Base-by-base conservation (phyloP, 78 protist genomes). In the Tieghemostelium lacteum region DNA sequence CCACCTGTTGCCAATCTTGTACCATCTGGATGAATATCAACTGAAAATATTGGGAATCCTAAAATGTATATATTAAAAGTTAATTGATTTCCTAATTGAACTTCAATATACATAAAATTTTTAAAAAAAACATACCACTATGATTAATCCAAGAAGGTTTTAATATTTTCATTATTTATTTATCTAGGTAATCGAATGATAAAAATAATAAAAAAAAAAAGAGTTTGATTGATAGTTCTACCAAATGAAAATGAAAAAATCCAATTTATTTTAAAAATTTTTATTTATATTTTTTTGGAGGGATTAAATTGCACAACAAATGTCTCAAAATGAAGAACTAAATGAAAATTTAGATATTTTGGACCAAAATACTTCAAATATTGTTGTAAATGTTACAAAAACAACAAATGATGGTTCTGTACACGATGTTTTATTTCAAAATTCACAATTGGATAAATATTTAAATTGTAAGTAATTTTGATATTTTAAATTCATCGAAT, bases 1-100 rank as follows among this genome's bases (percentile, higher is more conserved):
- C 96, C 96, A 7, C 89, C 91, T 14, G 96, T 93, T 28, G 88
- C 96, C 17, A 93, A 66, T 29, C 93, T 87, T 24, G 60, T 74
- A 0, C 96, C 94, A 40, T 87, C 96, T 24, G 96, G 96, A 60
- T 93, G 96, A 37, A 86, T 39, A 77, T 93, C 87, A 58, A 85
- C 26, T 37, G 94, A 87, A 24, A 52, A 73, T 54, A 93, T 93
- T 29, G 96, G 57, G 28, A 73, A 58, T 1, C 92, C 93, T 54
- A 50, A 42, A 39, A 8, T 64, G 36, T 36, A 37, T 24, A 24
- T 55, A 63, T n/a, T 57, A 58, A 10, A 75, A 60, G 45, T 60
- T 63, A 3, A 3, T 8, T 20, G 85, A 50, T 37, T 75, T 75
- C 6, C 10, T 12, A 12, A 12, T 62, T 45, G 10, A 12, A 45